phyloP scores from a whole-genome alignment of 345 rosid species.

The Citrus unshiu region DNA sequence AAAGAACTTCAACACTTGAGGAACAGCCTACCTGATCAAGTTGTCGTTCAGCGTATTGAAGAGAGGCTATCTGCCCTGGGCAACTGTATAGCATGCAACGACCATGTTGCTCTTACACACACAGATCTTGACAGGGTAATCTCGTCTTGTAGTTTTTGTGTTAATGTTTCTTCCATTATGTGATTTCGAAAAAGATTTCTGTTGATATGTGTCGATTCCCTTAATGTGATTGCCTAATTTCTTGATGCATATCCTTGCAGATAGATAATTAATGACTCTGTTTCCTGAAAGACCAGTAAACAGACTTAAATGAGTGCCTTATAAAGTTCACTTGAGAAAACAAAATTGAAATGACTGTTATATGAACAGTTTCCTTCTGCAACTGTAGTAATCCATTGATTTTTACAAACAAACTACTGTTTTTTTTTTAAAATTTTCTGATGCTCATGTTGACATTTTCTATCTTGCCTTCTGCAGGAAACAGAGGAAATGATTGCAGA shows the following conservation, averaged over 20 bases:
- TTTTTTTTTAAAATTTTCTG: background rate
- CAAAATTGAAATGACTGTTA: background rate
- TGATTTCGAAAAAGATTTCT: background rate
- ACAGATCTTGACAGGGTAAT: slow-evolving; percentile 80
- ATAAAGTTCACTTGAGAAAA: background rate
- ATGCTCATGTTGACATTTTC: background rate
- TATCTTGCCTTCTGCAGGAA: slow-evolving; percentile 35
- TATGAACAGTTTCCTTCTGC: background rate
- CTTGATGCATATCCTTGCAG: background rate
- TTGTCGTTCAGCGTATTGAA: slow-evolving; percentile 88
- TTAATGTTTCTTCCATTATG: background rate
- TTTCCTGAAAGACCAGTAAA: too few relatives aligned
- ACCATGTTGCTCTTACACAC: slow-evolving; percentile 93
- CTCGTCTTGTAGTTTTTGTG: background rate
- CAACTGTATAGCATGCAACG: slow-evolving; percentile 94
- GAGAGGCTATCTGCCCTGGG: slow-evolving; percentile 94
- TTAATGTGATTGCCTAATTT: background rate
- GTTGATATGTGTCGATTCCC: background rate
- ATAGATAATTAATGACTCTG: background rate
- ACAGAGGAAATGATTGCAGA: slow-evolving; percentile 92
- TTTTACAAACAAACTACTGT: background rate
- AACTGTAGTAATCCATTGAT: background rate
- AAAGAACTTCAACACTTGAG: slow-evolving; percentile 93
- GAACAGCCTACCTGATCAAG: slow-evolving; percentile 88
- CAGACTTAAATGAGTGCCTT: background rate